Percentiles rank a stretch among this genome's conserved stretches.
Evolutionary conservation across 2,329 filamentous ascomycete genomes (phyloP).

Genomic region (Neospermospora avenae): DNA sequence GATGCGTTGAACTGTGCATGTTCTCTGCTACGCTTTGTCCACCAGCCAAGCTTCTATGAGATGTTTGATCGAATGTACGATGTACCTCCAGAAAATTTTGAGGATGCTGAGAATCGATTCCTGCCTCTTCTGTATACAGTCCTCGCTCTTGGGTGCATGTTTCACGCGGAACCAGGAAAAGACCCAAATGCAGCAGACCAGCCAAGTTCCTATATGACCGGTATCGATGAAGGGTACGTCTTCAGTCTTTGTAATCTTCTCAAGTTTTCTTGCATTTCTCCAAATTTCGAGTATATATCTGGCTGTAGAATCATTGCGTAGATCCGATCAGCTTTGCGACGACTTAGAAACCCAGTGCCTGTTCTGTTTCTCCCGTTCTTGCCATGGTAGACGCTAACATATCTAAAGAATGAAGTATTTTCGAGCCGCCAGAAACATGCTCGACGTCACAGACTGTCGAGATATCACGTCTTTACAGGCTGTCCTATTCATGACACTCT

Average conservation of each 20-base stretch:
- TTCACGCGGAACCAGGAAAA: slow-evolving; percentile 55
- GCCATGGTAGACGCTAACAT: background rate
- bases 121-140: slow-evolving; percentile 69
- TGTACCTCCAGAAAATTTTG: slow-evolving; percentile 58
- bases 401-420: slow-evolving; percentile 68
- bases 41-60: slow-evolving; percentile 76
- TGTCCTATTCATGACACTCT: slow-evolving; percentile 76
- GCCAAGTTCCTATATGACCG: slow-evolving; percentile 46
- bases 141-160: slow-evolving; percentile 71
- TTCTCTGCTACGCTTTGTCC: slow-evolving; percentile 65
- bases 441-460: slow-evolving; percentile 67
- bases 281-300: background rate
- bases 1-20: slow-evolving; percentile 56
- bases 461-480: slow-evolving; percentile 73
- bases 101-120: slow-evolving; percentile 63
- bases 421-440: slow-evolving; percentile 60
- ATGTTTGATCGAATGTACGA: slow-evolving; percentile 77
- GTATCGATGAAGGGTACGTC: slow-evolving; percentile 55
- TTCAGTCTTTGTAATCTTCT: no score
- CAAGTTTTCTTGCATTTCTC: no score
- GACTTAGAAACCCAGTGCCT: background rate
- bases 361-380: background rate
- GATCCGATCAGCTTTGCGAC: background rate
- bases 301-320: background rate
- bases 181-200: slow-evolving; percentile 43